Evolutionary conservation across 495 filamentous ascomycete genomes (phyloP).

Genomic region (Geopyxis carbonaria): DNA sequence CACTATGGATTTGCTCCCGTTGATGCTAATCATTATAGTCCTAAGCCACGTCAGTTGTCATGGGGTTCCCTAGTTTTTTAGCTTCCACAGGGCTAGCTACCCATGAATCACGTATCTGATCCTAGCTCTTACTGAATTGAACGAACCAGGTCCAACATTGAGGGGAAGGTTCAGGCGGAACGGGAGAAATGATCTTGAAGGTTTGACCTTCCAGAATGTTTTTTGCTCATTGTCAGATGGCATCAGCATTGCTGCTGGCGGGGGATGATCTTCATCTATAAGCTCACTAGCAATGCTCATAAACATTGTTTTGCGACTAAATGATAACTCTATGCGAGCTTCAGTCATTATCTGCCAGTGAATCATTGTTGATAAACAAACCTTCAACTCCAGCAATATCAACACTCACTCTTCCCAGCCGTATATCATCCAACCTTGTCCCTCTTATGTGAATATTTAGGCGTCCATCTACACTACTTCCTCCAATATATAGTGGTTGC

Average conservation of each 20-base stretch:
- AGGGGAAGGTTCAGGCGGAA: slow-evolving; percentile 38
- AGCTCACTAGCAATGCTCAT: slow-evolving; percentile 35
- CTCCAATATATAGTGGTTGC: slow-evolving; percentile 29
- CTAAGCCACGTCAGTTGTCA: background rate
- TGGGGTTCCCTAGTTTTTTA: too few relatives aligned
- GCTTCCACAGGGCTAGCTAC: slow-evolving; percentile 9
- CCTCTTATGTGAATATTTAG: slow-evolving; percentile 27
- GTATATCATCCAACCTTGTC: slow-evolving; percentile 23
- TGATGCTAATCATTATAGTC: slow-evolving; percentile 15
- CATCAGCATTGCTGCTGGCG: slow-evolving; percentile 33
- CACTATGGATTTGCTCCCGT: slow-evolving; percentile 13
- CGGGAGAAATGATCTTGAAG: slow-evolving; percentile 31
- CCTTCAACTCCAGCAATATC: slow-evolving; percentile 39
- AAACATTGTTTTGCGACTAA: slow-evolving; percentile 29
- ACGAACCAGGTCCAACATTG: slow-evolving; percentile 38
- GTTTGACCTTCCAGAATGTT: slow-evolving; percentile 32
- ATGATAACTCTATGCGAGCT: slow-evolving; percentile 24
- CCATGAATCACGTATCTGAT: slow-evolving; percentile 35
- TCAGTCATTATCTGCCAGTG: slow-evolving; percentile 13
- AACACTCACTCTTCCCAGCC: slow-evolving; percentile 31
- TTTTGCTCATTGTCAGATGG: slow-evolving; percentile 26
- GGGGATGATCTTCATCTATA: slow-evolving; percentile 34
- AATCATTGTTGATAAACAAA: slow-evolving; percentile 12
- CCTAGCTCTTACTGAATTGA: slow-evolving; percentile 33
- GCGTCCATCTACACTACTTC: slow-evolving; percentile 29